phyloP scores from a whole-genome alignment of 1,139 yeast genomes.

The Saccharomyces pastorianus region DNA sequence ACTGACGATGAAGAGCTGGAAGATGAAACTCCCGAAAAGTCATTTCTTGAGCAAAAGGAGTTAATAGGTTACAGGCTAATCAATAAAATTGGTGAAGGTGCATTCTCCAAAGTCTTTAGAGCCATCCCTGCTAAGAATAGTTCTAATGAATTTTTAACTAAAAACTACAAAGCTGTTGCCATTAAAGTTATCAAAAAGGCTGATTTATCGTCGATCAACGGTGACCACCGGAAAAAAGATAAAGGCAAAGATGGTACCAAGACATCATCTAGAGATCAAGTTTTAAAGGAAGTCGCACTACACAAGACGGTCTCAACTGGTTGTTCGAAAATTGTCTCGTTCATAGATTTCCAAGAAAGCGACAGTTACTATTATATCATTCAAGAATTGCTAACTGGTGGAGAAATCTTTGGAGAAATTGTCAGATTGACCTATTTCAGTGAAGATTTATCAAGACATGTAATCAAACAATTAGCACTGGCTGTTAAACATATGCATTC shows the following conservation, averaged over 20 bases:
- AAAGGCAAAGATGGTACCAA: slow-evolving; percentile 13
- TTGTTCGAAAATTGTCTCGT: slow-evolving; percentile 66
- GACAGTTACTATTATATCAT: slow-evolving; percentile 65
- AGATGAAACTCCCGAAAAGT: slow-evolving; percentile 10
- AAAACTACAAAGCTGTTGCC: slow-evolving; percentile 31
- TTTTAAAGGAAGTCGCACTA: slow-evolving; percentile 74
- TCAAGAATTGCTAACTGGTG: slow-evolving; percentile 83
- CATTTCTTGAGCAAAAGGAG: slow-evolving; percentile 25
- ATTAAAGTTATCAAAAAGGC: slow-evolving; percentile 75
- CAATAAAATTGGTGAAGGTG: slow-evolving; percentile 70
- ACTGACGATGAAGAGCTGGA: slow-evolving; percentile 4
- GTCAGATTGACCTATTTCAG: slow-evolving; percentile 85
- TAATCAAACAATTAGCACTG: slow-evolving; percentile 73
- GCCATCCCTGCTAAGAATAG: slow-evolving; percentile 37
- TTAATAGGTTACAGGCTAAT: slow-evolving; percentile 28
- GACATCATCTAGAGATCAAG: slow-evolving; percentile 34
- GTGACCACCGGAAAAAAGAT: slow-evolving; percentile 12
- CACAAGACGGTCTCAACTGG: slow-evolving; percentile 29
- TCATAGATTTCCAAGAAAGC: slow-evolving; percentile 61
- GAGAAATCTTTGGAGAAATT: slow-evolving; percentile 90
- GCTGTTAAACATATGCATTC: slow-evolving; percentile 79
- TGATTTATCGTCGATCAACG: slow-evolving; percentile 34
- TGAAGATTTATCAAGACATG: slow-evolving; percentile 77
- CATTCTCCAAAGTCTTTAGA: slow-evolving; percentile 78
- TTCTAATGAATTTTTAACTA: slow-evolving; percentile 6